Evolutionary conservation across 805 yeast genomes (phyloP).

Genomic region (Priceomyces melissophilus): DNA sequence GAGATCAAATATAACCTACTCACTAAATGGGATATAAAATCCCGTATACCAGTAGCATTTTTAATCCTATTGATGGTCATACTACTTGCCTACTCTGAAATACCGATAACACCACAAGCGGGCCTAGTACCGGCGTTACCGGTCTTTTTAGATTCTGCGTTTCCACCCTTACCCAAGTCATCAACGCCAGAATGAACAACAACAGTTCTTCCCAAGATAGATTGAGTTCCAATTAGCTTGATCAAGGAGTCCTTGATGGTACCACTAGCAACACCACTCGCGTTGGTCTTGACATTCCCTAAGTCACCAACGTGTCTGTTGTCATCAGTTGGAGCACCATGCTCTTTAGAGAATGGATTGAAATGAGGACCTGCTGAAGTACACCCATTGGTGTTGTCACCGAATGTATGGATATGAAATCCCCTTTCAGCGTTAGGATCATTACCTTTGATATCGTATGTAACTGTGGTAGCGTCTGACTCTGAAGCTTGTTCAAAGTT

Average conservation of each 20-base stretch:
- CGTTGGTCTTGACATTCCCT: slow-evolving; percentile 90
- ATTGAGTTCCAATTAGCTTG: slow-evolving; percentile 81
- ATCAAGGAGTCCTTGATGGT: slow-evolving; percentile 71
- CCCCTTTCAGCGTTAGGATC: slow-evolving; percentile 87
- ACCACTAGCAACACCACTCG: slow-evolving; percentile 89
- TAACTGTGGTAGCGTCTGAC: slow-evolving; percentile 74
- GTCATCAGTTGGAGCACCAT: slow-evolving; percentile 87
- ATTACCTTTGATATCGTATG: slow-evolving; percentile 90
- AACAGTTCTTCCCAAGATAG: slow-evolving; percentile 91
- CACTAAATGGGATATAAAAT: neutral
- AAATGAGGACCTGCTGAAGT: slow-evolving; percentile 98
- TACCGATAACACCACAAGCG: slow-evolving; percentile 97
- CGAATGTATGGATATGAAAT: slow-evolving; percentile 97
- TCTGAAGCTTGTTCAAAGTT: slow-evolving; percentile 81
- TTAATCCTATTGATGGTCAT: slow-evolving; percentile 3
- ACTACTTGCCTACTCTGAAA: slow-evolving; percentile 35
- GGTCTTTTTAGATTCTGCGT: slow-evolving; percentile 86
- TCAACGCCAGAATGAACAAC: slow-evolving; percentile 92
- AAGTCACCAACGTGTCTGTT: slow-evolving; percentile 91
- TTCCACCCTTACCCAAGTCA: slow-evolving; percentile 93
- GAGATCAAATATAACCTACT: slow-evolving; percentile 1
- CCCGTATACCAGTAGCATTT: slow-evolving; percentile 6
- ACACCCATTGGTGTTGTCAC: slow-evolving; percentile 99
- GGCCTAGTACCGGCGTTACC: slow-evolving; percentile 98
- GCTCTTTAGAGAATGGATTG: slow-evolving; percentile 83